Evolutionary conservation across 1,284 basidiomycete species (phyloP).

Genomic region (Rhodotorula mucilaginosa): DNA sequence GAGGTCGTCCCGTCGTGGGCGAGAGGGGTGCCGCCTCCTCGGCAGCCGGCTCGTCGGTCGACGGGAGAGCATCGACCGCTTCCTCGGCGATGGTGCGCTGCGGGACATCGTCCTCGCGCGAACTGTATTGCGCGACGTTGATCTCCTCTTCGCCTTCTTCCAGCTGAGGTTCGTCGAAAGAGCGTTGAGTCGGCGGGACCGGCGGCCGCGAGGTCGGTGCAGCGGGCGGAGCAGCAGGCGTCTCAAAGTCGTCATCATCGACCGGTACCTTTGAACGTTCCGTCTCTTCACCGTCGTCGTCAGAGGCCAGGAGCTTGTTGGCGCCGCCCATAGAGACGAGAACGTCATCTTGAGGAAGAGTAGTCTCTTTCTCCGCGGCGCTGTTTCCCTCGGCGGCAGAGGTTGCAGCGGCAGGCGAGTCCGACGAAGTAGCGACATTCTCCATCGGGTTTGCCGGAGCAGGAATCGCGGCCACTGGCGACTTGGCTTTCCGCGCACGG

Average conservation of each 20-base stretch:
- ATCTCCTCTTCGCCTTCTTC: slow-evolving; percentile 9
- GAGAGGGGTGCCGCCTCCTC: neutral
- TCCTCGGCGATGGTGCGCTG: slow-evolving; percentile 3
- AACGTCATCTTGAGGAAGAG: neutral
- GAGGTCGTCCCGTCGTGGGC: slow-evolving; percentile 5
- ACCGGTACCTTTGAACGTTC: neutral
- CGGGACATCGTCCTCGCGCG: neutral
- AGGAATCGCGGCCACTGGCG: neutral
- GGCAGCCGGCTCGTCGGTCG: neutral
- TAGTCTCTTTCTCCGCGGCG: neutral
- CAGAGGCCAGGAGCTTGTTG: neutral
- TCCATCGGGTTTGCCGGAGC: neutral
- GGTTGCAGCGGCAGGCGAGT: neutral
- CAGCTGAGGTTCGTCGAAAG: neutral
- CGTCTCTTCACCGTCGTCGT: slow-evolving; percentile 11
- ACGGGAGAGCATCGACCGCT: slow-evolving; percentile 10
- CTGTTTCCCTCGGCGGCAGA: neutral
- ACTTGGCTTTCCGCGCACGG: slow-evolving; percentile 3
- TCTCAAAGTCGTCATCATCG: slow-evolving; percentile 26
- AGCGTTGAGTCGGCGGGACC: neutral
- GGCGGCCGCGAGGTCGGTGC: neutral
- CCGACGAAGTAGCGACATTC: neutral
- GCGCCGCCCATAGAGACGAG: slow-evolving; percentile 21
- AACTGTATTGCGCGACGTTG: slow-evolving; percentile 1
- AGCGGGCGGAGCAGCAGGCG: slow-evolving; percentile 15